Base-by-base conservation (phyloP, 208 protist genomes). In the Leishmania arabica region DNA sequence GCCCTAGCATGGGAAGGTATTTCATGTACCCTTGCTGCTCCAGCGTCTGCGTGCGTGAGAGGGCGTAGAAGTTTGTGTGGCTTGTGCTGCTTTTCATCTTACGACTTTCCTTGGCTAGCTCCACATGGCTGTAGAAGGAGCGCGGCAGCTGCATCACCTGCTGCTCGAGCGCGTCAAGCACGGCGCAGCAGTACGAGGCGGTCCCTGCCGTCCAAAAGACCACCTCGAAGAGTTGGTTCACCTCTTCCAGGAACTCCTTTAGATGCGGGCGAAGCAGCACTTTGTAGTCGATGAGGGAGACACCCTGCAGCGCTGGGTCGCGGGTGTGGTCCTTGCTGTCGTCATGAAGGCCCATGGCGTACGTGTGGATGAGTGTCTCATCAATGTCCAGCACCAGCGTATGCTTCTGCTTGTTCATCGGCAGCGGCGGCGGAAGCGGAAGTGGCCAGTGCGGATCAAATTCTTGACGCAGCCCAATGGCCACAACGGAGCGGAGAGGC, bases 331-430 rank as follows among this genome's bases (percentile, higher is more conserved):
- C 78, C 45, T 82, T 78, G 31, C 65, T 51, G 78, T 53, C 42
- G 66, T 81, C 81, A 77, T 89, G 86, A 60, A 51, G 80, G 49
- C 70, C 79, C 84, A 95, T 93, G 58, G 80, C 84, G 78, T 89
- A 92, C 3, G 92, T 95, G 79, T 96, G 92, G 37, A 92, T 82
- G 37, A 97, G 90, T 3, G 95, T 96, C 51, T 96, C 92, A 62
- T 97, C 95, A 90, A 97, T 96, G 81, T 97, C 95, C 17, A 97
- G 84, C 45, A 97, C 88, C n/a, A 97, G 82, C 54, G 92, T 96
- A 71, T 91, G 89, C 77, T 94, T 95, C 19, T 86, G 78, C 24
- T 19, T 75, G 71, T 90, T 68, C 42, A 62, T 47, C 27, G 84
- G 88, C 56, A 91, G 86, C 56, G 88, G 90, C 3, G 75, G 62